Evolutionary conservation across 83 land plant species (phyloP).

Genomic region (Picea abies): DNA sequence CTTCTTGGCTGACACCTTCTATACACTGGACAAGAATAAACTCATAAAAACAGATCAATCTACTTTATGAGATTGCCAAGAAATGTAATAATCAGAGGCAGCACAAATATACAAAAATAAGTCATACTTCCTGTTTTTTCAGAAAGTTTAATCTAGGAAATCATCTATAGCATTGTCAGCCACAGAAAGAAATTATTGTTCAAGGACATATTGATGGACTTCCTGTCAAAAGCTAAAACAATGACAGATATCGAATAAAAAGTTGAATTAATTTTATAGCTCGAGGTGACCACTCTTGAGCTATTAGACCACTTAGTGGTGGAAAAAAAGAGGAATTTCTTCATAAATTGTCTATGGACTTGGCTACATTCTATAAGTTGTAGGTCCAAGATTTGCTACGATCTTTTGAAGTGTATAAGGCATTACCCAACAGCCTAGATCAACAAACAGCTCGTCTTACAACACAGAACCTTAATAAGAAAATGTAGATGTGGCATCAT

Average conservation of each 20-base stretch:
- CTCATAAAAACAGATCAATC: not conserved
- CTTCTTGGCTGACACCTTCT: no score
- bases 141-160: not conserved
- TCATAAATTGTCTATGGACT: not conserved
- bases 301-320: not conserved
- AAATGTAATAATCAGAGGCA: not conserved
- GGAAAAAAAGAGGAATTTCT: not conserved
- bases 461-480: not conserved
- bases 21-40: not conserved
- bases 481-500: not conserved
- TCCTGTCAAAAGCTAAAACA: not conserved
- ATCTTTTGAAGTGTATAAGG: not conserved
- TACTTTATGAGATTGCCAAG: not conserved
- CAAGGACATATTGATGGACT: not conserved
- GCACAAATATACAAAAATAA: not conserved
- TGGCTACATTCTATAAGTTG: not conserved
- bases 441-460: not conserved
- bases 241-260: not conserved
- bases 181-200: not conserved
- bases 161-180: not conserved
- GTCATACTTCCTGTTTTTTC: not conserved
- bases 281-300: not conserved
- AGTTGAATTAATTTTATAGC: not conserved
- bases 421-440: not conserved
- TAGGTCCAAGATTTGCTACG: not conserved